phyloP scores from a whole-genome alignment of 345 rosid species.

The Xanthoceras sorbifolium region DNA sequence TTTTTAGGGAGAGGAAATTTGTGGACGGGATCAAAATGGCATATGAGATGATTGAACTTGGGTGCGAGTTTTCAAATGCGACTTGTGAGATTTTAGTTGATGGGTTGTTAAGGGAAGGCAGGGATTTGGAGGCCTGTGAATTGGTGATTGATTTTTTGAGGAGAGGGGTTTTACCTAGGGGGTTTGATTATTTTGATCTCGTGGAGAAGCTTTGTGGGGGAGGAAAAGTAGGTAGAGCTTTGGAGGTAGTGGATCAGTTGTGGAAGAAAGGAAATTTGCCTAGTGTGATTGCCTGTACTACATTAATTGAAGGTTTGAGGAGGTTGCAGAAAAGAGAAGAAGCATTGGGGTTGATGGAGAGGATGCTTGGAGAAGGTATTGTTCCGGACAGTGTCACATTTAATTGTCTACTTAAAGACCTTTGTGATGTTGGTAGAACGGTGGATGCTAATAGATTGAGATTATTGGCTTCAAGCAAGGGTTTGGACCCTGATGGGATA shows the following conservation, averaged over 20 bases:
- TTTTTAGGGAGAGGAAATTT: constrained; percentile 56
- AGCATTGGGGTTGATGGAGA: constrained; percentile 58
- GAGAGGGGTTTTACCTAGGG: constrained; percentile 58
- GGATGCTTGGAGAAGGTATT: constrained; percentile 55
- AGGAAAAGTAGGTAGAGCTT: constrained; percentile 50
- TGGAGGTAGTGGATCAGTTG: constrained; percentile 54
- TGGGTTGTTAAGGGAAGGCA: constrained; percentile 65
- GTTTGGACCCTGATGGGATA: constrained; percentile 58
- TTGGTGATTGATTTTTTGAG: constrained; percentile 62
- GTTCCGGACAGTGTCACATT: constrained; percentile 78
- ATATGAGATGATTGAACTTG: constrained; percentile 74
- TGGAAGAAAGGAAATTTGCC: constrained; percentile 67
- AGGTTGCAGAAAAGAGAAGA: constrained; percentile 49
- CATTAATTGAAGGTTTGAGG: constrained; percentile 81
- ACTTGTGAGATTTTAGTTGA: constrained; percentile 86
- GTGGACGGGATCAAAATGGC: constrained; percentile 76
- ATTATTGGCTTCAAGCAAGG: constrained; percentile 60
- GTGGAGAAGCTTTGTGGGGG: constrained; percentile 60
- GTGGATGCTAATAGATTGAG: constrained; percentile 62
- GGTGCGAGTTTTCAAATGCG: constrained; percentile 54
- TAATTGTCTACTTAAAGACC: constrained; percentile 72
- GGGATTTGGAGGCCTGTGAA: constrained; percentile 49
- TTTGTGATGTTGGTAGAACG: constrained; percentile 57
- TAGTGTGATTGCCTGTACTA: constrained; percentile 67
- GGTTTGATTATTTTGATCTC: constrained; percentile 56